phyloP scores from a whole-genome alignment of 805 yeast genomes.

The Lipomyces sp. region DNA sequence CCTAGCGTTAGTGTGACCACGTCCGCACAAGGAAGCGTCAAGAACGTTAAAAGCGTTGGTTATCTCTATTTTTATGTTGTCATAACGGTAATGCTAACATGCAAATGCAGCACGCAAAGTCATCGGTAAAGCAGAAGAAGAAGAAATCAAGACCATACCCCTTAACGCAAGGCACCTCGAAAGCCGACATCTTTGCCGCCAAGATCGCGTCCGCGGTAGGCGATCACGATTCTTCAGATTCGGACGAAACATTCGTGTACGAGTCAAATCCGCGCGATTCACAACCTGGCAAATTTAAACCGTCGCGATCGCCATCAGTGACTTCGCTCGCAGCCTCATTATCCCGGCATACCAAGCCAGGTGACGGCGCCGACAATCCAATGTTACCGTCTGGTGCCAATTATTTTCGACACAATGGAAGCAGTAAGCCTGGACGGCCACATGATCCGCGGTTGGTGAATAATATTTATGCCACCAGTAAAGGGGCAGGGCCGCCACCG shows the following conservation, averaged over 20 bases:
- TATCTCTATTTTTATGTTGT: not conserved
- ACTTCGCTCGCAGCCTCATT: slow-evolving; percentile 9
- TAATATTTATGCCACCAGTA: slow-evolving; percentile 47
- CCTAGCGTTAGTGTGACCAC: slow-evolving; percentile 44
- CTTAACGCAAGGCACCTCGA: slow-evolving; percentile 49
- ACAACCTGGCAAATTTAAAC: slow-evolving; percentile 17
- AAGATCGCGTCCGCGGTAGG: slow-evolving; percentile 92
- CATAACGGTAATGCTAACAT: not conserved
- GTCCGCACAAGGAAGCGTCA: slow-evolving; percentile 30
- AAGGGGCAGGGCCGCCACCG: slow-evolving; percentile 2
- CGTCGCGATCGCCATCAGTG: slow-evolving; percentile 28
- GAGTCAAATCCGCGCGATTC: slow-evolving; percentile 54
- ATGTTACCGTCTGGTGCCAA: slow-evolving; percentile 15
- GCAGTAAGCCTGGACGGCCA: slow-evolving; percentile 4
- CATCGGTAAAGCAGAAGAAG: slow-evolving; percentile 29
- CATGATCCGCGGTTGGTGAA: slow-evolving; percentile 23
- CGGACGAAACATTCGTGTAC: slow-evolving; percentile 96
- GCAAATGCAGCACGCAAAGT: slow-evolving; percentile 3
- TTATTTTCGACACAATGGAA: slow-evolving; percentile 8
- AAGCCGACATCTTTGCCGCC: slow-evolving; percentile 94
- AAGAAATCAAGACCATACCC: slow-evolving; percentile 24
- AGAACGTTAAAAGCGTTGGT: slow-evolving; percentile 30
- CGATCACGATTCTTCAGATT: slow-evolving; percentile 83
- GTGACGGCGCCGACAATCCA: slow-evolving; percentile 11
- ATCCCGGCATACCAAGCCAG: not conserved